Evolutionary conservation across 768 basidiomycete species (phyloP).

Genomic region (Amanita subjunquillea): DNA sequence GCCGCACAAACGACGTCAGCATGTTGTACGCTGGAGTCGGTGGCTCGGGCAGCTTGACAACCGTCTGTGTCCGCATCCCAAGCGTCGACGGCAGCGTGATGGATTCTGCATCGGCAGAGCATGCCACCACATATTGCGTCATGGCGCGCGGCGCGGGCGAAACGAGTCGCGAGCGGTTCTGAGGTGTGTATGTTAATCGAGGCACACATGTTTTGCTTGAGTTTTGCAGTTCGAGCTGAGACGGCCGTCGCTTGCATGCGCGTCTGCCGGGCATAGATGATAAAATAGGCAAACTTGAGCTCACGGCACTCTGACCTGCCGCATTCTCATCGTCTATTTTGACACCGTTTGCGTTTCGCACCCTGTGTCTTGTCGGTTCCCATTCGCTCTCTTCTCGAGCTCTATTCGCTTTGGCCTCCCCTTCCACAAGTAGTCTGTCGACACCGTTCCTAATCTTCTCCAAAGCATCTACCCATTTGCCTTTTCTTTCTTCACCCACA

Average conservation of each 20-base stretch:
- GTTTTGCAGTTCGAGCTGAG: constrained; percentile 10
- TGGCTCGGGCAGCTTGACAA: constrained; percentile 28
- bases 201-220: constrained; percentile 27
- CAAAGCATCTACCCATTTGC: constrained; percentile 56
- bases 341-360: background rate
- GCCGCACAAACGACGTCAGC: constrained; percentile 45
- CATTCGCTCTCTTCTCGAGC: background rate
- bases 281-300: constrained; percentile 34
- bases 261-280: background rate
- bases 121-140: constrained; percentile 56
- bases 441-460: constrained; percentile 56
- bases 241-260: constrained; percentile 24
- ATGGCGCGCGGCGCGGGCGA: constrained; percentile 65
- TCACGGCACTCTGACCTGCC: constrained; percentile 13
- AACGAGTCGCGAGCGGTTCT: constrained; percentile 44
- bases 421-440: constrained; percentile 39
- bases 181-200: constrained; percentile 41
- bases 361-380: background rate
- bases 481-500: constrained; percentile 6
- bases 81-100: constrained; percentile 63
- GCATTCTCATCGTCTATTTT: background rate
- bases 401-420: background rate
- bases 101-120: constrained; percentile 37
- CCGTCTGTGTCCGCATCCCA: constrained; percentile 38
- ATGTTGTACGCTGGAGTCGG: constrained; percentile 51